Evolutionary conservation across 2,329 filamentous ascomycete species (phyloP).

Genomic region (Ophiostoma novo-ulmi): DNA sequence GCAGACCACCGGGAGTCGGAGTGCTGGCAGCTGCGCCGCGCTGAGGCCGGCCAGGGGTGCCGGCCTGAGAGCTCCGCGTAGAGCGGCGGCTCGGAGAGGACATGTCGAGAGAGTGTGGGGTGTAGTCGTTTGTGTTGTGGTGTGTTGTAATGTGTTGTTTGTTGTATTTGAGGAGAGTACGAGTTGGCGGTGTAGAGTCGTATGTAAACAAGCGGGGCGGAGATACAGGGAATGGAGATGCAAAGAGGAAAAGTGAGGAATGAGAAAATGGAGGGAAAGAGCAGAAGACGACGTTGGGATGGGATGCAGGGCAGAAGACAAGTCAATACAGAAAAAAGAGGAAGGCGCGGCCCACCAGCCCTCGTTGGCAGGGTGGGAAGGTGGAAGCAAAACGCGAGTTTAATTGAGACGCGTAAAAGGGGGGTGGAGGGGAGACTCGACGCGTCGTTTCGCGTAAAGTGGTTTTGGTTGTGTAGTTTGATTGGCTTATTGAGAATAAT

Average conservation of each 20-base stretch:
- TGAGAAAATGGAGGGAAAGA: background rate
- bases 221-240: background rate
- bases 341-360: constrained; percentile 22
- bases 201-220: background rate
- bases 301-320: constrained; percentile 1
- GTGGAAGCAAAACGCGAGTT: constrained; percentile 24
- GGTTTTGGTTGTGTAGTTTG: constrained; percentile 28
- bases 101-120: constrained; percentile 41
- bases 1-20: constrained; percentile 33
- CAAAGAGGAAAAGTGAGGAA: background rate
- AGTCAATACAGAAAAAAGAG: constrained; percentile 16
- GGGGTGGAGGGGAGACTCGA: constrained; percentile 14
- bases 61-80: constrained; percentile 53
- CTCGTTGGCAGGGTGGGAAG: constrained; percentile 17
- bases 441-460: constrained; percentile 41
- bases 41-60: constrained; percentile 38
- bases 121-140: background rate
- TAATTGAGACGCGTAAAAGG: constrained; percentile 29
- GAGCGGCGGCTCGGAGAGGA: constrained; percentile 53
- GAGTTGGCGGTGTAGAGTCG: constrained; percentile 7
- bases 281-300: constrained; percentile 5
- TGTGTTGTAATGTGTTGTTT: background rate
- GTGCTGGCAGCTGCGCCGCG: constrained; percentile 2
- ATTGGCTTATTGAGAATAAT: background rate
- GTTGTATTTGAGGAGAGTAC: background rate